phyloP scores from a whole-genome alignment of 129 eudicot species.

The Arctium lappa region DNA sequence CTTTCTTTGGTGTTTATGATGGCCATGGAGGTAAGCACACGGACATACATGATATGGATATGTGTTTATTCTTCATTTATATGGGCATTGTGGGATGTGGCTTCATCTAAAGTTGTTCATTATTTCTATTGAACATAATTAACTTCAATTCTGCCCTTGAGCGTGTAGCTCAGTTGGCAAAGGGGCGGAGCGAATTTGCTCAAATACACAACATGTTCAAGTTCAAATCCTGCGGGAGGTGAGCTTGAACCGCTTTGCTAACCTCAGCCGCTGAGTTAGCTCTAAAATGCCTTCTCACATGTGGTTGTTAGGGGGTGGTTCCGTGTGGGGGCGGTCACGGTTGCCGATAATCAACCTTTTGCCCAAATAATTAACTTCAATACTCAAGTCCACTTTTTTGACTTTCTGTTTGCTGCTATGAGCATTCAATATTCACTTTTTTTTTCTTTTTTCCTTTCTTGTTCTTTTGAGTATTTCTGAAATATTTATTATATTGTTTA shows the following conservation, averaged over 20 bases:
- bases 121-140: neutral
- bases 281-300: too few relatives aligned
- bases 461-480: neutral
- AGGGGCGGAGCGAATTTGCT: too few relatives aligned
- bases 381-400: neutral
- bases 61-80: constrained; percentile 12
- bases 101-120: neutral
- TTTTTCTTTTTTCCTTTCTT: neutral
- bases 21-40: constrained; percentile 91
- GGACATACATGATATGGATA: constrained; percentile 1
- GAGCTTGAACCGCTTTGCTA: too few relatives aligned
- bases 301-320: too few relatives aligned
- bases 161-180: too few relatives aligned
- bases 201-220: too few relatives aligned
- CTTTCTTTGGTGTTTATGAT: constrained; percentile 94
- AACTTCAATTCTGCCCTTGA: neutral
- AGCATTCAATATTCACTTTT: neutral
- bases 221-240: too few relatives aligned
- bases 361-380: neutral
- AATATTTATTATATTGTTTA: neutral
- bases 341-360: too few relatives aligned
- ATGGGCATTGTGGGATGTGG: neutral
- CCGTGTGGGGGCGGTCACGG: too few relatives aligned
- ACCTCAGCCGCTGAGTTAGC: too few relatives aligned
- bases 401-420: neutral